Percentiles rank a stretch among this genome's conserved stretches.
Conservation (phyloP, 2,329 filamentous ascomycete genomes). For the Fusarium fracticaudum region DNA sequence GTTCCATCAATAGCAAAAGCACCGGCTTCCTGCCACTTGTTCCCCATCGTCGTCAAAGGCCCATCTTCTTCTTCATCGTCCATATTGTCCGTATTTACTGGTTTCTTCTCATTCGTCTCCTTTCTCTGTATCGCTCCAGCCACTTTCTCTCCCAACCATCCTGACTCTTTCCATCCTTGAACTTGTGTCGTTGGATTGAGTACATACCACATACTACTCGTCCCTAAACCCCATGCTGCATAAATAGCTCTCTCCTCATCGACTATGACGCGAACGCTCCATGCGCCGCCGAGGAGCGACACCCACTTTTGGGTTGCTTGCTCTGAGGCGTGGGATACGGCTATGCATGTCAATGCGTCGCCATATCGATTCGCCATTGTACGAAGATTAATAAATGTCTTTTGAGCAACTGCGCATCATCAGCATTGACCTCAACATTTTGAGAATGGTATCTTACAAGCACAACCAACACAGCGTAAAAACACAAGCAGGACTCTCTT, state of each 20-base stretch:
- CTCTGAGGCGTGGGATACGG: conserved; percentile 67
- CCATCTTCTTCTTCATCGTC: conserved; percentile 46
- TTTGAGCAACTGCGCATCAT: conserved; percentile 58
- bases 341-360: conserved; percentile 62
- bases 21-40: conserved; percentile 66
- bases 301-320: conserved; percentile 67
- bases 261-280: conserved; percentile 64
- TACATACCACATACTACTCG: conserved; percentile 60
- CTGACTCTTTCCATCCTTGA: conserved; percentile 63
- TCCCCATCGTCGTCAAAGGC: conserved; percentile 59
- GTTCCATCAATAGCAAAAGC: conserved; percentile 61
- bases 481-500: conserved; percentile 60
- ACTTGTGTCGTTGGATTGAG: conserved; percentile 64
- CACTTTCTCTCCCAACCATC: conserved; percentile 63
- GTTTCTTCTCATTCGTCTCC: conserved; percentile 39
- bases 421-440: neutral
- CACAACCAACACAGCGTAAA: conserved; percentile 64
- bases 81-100: neutral
- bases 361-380: conserved; percentile 63
- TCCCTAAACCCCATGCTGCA: conserved; percentile 67
- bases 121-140: conserved; percentile 56
- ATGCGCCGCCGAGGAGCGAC: conserved; percentile 65
- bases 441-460: conserved; percentile 53
- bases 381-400: conserved; percentile 66
- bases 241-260: conserved; percentile 67